Conservation (phyloP, 257 asterid species). For the Nicotiana knightiana region DNA sequence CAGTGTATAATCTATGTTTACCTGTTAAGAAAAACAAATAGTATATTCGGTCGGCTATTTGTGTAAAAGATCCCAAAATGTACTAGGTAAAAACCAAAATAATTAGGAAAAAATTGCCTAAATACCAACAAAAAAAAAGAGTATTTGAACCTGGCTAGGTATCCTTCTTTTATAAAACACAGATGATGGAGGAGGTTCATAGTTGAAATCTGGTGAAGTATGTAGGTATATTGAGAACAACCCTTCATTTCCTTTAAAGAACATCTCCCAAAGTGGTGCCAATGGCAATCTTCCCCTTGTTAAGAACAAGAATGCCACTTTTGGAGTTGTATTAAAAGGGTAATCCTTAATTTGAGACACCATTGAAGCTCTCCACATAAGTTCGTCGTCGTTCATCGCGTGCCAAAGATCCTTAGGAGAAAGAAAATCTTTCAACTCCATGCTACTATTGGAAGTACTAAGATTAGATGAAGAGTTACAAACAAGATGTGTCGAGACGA, state of each 20-base stretch:
- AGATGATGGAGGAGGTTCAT: constrained; percentile 45
- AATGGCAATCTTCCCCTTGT: constrained; percentile 47
- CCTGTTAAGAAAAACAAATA: too few species aligned
- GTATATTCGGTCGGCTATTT: too few species aligned
- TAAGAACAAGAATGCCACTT: constrained; percentile 76
- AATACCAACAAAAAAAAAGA: not conserved
- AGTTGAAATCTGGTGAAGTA: constrained; percentile 37
- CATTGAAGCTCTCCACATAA: constrained; percentile 69
- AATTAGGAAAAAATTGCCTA: not conserved
- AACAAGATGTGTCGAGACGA: constrained; percentile 9
- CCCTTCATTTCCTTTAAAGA: constrained; percentile 62
- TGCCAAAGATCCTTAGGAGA: constrained; percentile 35
- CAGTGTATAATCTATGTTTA: too few species aligned
- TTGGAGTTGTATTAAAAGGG: constrained; percentile 45
- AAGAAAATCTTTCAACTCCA: constrained; percentile 16
- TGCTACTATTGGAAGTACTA: constrained; percentile 1
- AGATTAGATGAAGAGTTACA: constrained; percentile 14
- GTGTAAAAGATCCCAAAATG: too few species aligned
- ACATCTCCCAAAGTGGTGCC: constrained; percentile 71
- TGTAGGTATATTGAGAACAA: constrained; percentile 67
- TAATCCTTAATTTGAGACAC: constrained; percentile 34
- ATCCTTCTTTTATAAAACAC: constrained; percentile 62
- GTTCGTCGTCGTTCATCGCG: constrained; percentile 50
- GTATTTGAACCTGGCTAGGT: constrained; percentile 53
- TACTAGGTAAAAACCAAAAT: too few species aligned